Evolutionary conservation across 768 basidiomycete genomes (phyloP).

Genomic region (Macrolepiota dolichaula): DNA sequence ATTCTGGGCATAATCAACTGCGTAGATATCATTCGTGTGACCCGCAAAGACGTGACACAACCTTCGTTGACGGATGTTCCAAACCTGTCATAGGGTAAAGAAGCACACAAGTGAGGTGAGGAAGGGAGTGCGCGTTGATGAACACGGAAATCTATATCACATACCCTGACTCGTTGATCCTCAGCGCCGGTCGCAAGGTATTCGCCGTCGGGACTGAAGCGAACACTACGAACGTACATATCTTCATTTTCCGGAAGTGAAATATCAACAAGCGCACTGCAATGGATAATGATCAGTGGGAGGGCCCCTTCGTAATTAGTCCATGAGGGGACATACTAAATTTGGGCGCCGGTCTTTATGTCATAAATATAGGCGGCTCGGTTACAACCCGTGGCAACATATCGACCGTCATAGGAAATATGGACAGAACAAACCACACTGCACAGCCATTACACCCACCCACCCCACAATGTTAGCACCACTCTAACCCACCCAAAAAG

Average conservation of each 20-base stretch:
- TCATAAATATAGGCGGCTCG: slow-evolving; percentile 95
- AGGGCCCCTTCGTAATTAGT: not conserved
- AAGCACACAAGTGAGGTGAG: not conserved
- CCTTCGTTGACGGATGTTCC: slow-evolving; percentile 82
- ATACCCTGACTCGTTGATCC: slow-evolving; percentile 86
- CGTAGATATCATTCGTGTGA: slow-evolving; percentile 92
- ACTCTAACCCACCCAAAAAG: not conserved
- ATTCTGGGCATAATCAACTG: slow-evolving; percentile 87
- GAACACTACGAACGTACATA: slow-evolving; percentile 56
- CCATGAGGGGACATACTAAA: slow-evolving; percentile 53
- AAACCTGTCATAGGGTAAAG: slow-evolving; percentile 58
- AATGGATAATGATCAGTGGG: not conserved
- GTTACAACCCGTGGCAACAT: slow-evolving; percentile 94
- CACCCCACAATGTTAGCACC: not conserved
- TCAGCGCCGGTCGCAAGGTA: slow-evolving; percentile 93
- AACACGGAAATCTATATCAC: slow-evolving; percentile 64
- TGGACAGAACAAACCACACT: slow-evolving; percentile 83
- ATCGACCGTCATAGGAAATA: slow-evolving; percentile 92
- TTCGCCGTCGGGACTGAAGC: slow-evolving; percentile 93
- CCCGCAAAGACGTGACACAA: slow-evolving; percentile 83
- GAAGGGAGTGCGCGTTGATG: slow-evolving; percentile 67
- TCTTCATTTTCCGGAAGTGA: slow-evolving; percentile 31
- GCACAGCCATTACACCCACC: not conserved
- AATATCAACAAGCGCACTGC: slow-evolving; percentile 15
- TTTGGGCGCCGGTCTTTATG: slow-evolving; percentile 79